phyloP scores from a whole-genome alignment of 73 alveolate species.

The Paramecium sexaurelia region DNA sequence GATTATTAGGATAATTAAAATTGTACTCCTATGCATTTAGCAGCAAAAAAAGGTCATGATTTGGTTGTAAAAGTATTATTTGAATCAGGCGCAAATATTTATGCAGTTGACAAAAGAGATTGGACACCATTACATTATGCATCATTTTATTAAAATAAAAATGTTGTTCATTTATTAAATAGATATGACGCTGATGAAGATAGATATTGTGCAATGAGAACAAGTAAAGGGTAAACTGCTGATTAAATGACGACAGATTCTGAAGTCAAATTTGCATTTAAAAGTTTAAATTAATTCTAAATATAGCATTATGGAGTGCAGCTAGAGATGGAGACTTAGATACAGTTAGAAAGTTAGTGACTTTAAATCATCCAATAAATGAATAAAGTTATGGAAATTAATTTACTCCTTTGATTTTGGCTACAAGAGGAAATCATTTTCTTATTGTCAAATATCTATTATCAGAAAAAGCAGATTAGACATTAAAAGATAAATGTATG shows the following conservation, averaged over 20 bases:
- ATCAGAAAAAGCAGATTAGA: constrained; percentile 12
- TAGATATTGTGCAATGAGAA: constrained; percentile 54
- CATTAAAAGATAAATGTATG: not conserved
- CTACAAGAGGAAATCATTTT: constrained; percentile 3
- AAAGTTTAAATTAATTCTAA: constrained; percentile 12
- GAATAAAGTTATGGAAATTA: constrained; percentile 28
- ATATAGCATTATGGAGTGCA: constrained; percentile 76
- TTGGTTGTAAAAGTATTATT: constrained; percentile 22
- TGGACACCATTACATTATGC: constrained; percentile 70
- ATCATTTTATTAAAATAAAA: constrained; percentile 55
- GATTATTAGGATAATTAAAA: not conserved
- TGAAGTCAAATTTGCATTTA: constrained; percentile 76
- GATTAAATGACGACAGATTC: constrained; percentile 71
- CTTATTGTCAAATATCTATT: constrained; percentile 11
- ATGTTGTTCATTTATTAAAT: constrained; percentile 53
- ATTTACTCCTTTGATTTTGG: constrained; percentile 39
- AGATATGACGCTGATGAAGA: constrained; percentile 56
- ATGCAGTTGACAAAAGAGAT: constrained; percentile 56
- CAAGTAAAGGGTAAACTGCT: constrained; percentile 76
- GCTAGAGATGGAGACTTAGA: constrained; percentile 80
- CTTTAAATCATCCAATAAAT: constrained; percentile 13
- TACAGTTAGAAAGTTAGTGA: constrained; percentile 70
- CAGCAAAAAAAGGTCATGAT: constrained; percentile 62
- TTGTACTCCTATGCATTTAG: constrained; percentile 63
- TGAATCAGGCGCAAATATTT: constrained; percentile 32